Conservation (phyloP, 345 rosid species). For the Cardiospermum halicacabum region DNA sequence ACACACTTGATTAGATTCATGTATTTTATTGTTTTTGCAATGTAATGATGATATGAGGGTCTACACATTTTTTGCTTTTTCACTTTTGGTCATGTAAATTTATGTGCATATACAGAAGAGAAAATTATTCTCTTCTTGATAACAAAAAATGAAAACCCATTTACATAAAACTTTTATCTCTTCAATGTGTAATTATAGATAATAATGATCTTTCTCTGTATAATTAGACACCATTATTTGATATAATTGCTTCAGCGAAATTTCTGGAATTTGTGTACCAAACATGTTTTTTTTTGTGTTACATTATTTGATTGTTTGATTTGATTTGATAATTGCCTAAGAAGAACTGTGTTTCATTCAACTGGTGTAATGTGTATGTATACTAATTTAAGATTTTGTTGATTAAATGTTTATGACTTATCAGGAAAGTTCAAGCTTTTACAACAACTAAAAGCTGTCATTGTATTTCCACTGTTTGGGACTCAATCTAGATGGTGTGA, state of each 20-base stretch:
- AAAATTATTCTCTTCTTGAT: slow-evolving; percentile 17
- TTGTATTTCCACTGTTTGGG: slow-evolving; percentile 4
- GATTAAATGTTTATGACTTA: slow-evolving; percentile 21
- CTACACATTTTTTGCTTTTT: slow-evolving; percentile 15
- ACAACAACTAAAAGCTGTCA: slow-evolving; percentile 15
- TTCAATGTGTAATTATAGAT: slow-evolving; percentile 29
- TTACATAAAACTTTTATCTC: slow-evolving; percentile 18
- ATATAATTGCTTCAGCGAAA: slow-evolving; percentile 36
- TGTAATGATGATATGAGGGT: slow-evolving; percentile 47
- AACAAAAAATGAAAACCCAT: slow-evolving; percentile 12
- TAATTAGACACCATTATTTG: slow-evolving; percentile 56
- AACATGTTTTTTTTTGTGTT: slow-evolving; percentile 34
- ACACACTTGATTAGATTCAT: slow-evolving; percentile 49
- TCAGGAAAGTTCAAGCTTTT: slow-evolving; percentile 19
- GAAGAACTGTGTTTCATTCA: not conserved
- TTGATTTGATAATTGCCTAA: too few species aligned
- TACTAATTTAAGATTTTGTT: slow-evolving; percentile 16
- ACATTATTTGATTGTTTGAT: slow-evolving; percentile 19
- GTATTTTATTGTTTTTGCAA: slow-evolving; percentile 22
- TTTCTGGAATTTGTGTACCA: slow-evolving; percentile 46
- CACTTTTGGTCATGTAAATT: slow-evolving; percentile 25
- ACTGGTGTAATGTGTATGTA: too few species aligned
- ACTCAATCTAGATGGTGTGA: slow-evolving; percentile 11
- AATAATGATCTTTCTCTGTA: slow-evolving; percentile 37
- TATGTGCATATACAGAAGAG: slow-evolving; percentile 8